These are phyloP conservation scores for Pleurotus djamor DNA, from an alignment of 768 basidiomycete species.

Conservation along the genomic window DNA sequence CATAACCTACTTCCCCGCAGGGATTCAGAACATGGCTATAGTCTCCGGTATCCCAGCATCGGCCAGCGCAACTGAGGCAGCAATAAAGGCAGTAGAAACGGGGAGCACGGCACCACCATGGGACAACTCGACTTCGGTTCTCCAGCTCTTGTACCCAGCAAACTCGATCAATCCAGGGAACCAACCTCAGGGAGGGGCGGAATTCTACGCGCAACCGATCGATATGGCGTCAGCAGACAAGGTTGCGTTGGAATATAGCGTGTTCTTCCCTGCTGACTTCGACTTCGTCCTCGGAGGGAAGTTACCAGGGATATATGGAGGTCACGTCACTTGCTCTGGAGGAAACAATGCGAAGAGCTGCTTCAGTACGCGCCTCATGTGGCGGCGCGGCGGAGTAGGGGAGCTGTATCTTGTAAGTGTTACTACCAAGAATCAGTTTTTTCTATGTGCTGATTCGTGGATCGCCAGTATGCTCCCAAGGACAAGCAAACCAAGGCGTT, in stretches of 20 bases:
- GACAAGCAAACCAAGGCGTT: constrained; percentile 59
- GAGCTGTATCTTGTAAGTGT: constrained; percentile 71
- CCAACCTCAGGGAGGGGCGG: constrained; percentile 65
- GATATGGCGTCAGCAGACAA: constrained; percentile 43
- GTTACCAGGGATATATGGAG: constrained; percentile 78
- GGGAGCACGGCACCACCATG: constrained; percentile 12
- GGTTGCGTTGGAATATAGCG: constrained; percentile 64
- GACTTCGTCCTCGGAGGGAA: constrained; percentile 84
- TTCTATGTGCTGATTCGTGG: background rate
- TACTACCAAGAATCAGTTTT: background rate
- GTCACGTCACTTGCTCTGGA: constrained; percentile 67
- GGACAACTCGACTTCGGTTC: constrained; percentile 33
- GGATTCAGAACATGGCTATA: constrained; percentile 52
- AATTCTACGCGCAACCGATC: constrained; percentile 56
- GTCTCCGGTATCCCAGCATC: constrained; percentile 44
- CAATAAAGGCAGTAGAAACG: background rate
- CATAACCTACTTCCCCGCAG: constrained; percentile 52
- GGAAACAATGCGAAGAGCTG: constrained; percentile 71
- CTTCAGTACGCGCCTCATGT: constrained; percentile 88
- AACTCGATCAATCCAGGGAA: constrained; percentile 67
- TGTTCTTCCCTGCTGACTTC: constrained; percentile 76
- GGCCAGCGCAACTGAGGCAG: constrained; percentile 19
- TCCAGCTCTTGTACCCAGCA: constrained; percentile 69
- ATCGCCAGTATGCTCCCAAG: constrained; percentile 68
- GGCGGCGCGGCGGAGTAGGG: constrained; percentile 63